phyloP scores from a whole-genome alignment of 257 asterid species.

The Solanum bukasovii region DNA sequence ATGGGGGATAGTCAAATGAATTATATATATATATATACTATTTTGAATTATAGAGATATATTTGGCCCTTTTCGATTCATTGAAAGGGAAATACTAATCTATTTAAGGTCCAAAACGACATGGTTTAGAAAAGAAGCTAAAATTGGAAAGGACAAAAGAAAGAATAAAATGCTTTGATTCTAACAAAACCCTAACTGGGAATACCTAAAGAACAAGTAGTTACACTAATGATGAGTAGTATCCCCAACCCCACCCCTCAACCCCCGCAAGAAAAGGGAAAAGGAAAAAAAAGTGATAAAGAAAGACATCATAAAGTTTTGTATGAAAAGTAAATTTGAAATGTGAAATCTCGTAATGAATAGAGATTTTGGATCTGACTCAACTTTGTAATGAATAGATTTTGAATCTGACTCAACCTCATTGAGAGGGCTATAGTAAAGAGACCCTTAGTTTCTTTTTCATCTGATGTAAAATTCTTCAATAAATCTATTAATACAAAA shows the following conservation, averaged over 20 bases:
- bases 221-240: not conserved
- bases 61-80: not conserved
- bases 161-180: not conserved
- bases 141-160: not conserved
- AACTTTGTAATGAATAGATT: too few species aligned
- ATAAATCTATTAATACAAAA: not conserved
- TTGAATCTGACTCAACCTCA: too few species aligned
- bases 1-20: not conserved
- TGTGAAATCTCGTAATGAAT: not conserved
- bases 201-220: not conserved
- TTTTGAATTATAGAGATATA: not conserved
- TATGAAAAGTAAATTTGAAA: not conserved
- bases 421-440: too few species aligned
- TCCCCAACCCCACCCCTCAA: not conserved
- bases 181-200: not conserved
- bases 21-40: not conserved
- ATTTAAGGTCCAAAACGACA: not conserved
- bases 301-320: not conserved
- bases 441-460: not conserved
- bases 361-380: too few species aligned
- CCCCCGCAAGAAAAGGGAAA: rapidly evolving
- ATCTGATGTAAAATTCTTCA: not conserved
- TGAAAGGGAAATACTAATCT: not conserved
- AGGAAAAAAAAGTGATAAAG: not conserved
- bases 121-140: not conserved